A percentile compares a stretch with the other conserved stretches of the same genome.
Evolutionary conservation across 2,329 filamentous ascomycete genomes (phyloP).

Genomic region (Aureobasidium namibiae): DNA sequence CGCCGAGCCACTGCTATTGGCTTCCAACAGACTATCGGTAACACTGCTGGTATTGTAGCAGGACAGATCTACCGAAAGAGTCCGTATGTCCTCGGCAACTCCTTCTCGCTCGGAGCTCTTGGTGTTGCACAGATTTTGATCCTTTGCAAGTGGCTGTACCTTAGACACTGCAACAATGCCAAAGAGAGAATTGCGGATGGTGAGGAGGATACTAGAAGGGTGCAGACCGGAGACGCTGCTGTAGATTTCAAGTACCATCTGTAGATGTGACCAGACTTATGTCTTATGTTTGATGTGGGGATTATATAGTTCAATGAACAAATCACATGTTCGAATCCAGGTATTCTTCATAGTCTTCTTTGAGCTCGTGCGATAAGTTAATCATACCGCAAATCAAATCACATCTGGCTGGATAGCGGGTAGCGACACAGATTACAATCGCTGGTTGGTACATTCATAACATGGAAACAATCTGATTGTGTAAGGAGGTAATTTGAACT

Average conservation of each 20-base stretch:
- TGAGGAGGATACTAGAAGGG: constrained; percentile 8
- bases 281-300: background rate
- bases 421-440: too few relatives aligned
- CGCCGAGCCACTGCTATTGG: constrained; percentile 41
- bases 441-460: too few relatives aligned
- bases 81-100: constrained; percentile 17
- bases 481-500: too few relatives aligned
- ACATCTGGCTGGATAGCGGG: background rate
- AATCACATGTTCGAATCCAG: too few relatives aligned
- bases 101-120: constrained; percentile 11
- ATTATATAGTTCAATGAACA: too few relatives aligned
- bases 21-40: constrained; percentile 40
- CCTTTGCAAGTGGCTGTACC: constrained; percentile 10
- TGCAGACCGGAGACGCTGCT: constrained; percentile 11
- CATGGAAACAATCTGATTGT: too few relatives aligned
- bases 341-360: too few relatives aligned
- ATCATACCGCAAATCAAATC: too few relatives aligned
- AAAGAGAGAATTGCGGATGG: constrained; percentile 9
- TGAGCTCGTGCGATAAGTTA: too few relatives aligned
- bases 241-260: constrained; percentile 13
- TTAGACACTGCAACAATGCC: constrained; percentile 8
- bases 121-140: constrained; percentile 9
- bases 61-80: constrained; percentile 36
- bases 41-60: constrained; percentile 41
- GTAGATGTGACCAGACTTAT: background rate